Base-by-base conservation (phyloP, 1,284 basidiomycete species). In the Moniliophthora roreri region DNA sequence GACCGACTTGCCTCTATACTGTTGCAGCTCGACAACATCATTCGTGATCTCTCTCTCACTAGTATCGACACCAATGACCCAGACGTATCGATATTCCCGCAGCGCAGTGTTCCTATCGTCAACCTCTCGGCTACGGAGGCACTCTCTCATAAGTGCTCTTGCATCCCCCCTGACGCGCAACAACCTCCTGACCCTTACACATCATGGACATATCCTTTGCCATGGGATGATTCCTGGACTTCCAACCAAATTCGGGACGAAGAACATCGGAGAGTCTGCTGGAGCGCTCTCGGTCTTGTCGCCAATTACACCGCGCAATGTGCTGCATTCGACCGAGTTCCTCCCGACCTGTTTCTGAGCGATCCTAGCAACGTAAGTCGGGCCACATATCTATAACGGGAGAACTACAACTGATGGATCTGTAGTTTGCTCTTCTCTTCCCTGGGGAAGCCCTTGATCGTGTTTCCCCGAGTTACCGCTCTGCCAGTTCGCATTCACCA, bases 201-300 rank as follows among this genome's bases (percentile, higher is more conserved):
- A 15, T 73, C 72, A 16, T 82, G 80, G 70, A 68, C 76, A 0
- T 80, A 78, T 47, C 69, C 72, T 16, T 75, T 84, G 10, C 79
- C 81, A 0, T 91, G 88, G 87, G 79, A 84, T 58, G 64, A 75
- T 0, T 62, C 64, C 9, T 86, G 84, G 85, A 70, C 70, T 1
- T 63, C 71, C 2, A 68, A 71, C 2, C 78, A 89, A 59, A 75
- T 80, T 39, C 73, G 77, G 45, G 79, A 79, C 52, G 89, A 91
- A 63, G 85, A 89, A 61, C 82, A 80, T 51, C 78, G 89, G 28
- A 71, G 89, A 34, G 69, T 91, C 23, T 87, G 84, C 62, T 91
- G 89, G 89, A 78, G 79, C 55, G 80, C 89, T 18, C 75, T 91
- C 48, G 78, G 78, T 55, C 76, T 91, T 26, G 77, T 84, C 47